Evolutionary conservation across 176 grass and related monocot species (phyloP).

Genomic region (Oryza meyeriana): DNA sequence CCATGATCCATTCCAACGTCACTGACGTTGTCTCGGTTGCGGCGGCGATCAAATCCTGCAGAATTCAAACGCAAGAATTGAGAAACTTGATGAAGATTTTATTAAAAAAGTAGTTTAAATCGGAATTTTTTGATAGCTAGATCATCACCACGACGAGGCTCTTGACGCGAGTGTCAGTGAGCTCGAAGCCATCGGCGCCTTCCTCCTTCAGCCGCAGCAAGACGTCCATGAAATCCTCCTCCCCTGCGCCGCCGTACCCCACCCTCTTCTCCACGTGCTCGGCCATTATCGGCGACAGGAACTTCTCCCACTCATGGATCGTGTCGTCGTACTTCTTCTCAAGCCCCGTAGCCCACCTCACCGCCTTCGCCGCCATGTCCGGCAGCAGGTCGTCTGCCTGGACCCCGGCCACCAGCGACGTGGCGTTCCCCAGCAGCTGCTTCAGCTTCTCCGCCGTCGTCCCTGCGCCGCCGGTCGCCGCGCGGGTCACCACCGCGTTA

Average conservation of each 20-base stretch:
- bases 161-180: conserved; percentile 49
- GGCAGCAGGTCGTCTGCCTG: conserved; percentile 58
- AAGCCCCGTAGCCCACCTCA: conserved; percentile 34
- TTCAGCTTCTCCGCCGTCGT: conserved; percentile 22
- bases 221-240: conserved; percentile 57
- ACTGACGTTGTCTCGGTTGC: conserved; percentile 51
- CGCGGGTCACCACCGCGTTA: conserved; percentile 51
- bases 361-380: conserved; percentile 13
- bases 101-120: background rate
- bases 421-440: conserved; percentile 28
- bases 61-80: background rate
- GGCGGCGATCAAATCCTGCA: conserved; percentile 60
- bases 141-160: conserved; percentile 40
- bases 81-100: background rate
- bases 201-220: conserved; percentile 44
- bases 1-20: conserved; percentile 64
- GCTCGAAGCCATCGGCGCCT: conserved; percentile 17
- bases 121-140: background rate
- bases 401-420: conserved; percentile 26
- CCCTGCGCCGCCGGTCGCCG: conserved; percentile 23
- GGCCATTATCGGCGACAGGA: conserved; percentile 43
- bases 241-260: background rate
- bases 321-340: conserved; percentile 42
- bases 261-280: conserved; percentile 24
- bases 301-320: conserved; percentile 34